Conservation (phyloP, 1,284 basidiomycete species). For the Anthracocystis setariae region DNA sequence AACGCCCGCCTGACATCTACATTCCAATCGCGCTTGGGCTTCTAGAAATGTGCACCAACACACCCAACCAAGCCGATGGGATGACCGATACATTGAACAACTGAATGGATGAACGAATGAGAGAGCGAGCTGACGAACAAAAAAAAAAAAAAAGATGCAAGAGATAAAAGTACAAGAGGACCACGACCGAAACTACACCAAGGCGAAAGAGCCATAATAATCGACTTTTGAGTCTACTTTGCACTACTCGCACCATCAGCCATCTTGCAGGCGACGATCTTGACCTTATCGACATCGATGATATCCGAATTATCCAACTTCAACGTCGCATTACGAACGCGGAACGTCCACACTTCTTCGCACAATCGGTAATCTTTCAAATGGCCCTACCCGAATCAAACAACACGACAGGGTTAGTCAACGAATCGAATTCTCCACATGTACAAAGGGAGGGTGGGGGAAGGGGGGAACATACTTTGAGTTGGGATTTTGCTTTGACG, state of each 20-base stretch:
- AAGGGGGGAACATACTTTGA: slow-evolving; percentile 52
- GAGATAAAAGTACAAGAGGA: too few species aligned
- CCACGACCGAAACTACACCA: too few species aligned
- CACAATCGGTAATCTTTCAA: slow-evolving; percentile 64
- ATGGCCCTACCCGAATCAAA: slow-evolving; percentile 50
- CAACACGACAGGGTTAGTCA: not conserved
- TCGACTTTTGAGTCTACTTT: too few species aligned
- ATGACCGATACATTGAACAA: too few species aligned
- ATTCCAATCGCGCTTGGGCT: too few species aligned
- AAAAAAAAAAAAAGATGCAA: too few species aligned
- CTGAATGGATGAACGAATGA: too few species aligned
- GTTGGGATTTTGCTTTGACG: slow-evolving; percentile 61
- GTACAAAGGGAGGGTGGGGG: not conserved
- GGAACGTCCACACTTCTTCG: slow-evolving; percentile 67
- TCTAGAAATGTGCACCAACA: too few species aligned
- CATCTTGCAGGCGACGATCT: slow-evolving; percentile 68
- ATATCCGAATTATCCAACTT: slow-evolving; percentile 66
- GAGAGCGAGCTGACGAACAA: too few species aligned
- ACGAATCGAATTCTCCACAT: not conserved
- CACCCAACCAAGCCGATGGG: too few species aligned
- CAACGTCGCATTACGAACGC: slow-evolving; percentile 62
- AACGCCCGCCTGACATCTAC: too few species aligned
- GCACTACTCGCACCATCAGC: slow-evolving; percentile 38
- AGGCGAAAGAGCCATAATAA: too few species aligned
- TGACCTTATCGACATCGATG: slow-evolving; percentile 60